Evolutionary conservation across 768 basidiomycete genomes (phyloP), one percentile per base, ranked within the genome.

Genomic region (Omphalotus guepiniiformis): DNA sequence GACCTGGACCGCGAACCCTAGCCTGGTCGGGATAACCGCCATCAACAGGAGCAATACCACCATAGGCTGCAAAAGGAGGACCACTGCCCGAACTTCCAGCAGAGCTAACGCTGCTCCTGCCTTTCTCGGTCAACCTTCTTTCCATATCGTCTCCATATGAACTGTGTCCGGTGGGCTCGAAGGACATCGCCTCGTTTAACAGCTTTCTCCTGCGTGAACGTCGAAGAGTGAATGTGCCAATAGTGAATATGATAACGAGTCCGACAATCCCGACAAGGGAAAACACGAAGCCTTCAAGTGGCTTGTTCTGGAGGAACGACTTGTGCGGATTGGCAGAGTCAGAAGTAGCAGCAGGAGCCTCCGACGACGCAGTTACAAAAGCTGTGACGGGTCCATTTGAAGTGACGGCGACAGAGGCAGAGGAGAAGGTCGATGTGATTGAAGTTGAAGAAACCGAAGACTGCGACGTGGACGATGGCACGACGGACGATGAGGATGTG

Each of bases 291-390:
- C 78, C 78, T 34, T 78, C 74, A n/a, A 82, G 67, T n/a, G 75
- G 68, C 62, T 80, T 84, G 63, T 88, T 83, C 49, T 79, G 63
- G 29, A 88, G 58, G 65, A 89, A 88, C 9, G 71, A 56, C 7
- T 61, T 55, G n/a, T 15, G 37, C 9, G 59, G 32, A 13, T 58
- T 39, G 2, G 63, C 15, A 18, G 52, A 12, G 1, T 59, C 21
- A 15, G 50, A 29, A 2, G 42, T 16, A 16, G 39, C 55, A 5
- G 57, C 22, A 15, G 69, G 50, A 2, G 65, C 26, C 2, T 63
- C 48, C 7, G 69, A 51, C 25, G 63, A 30, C 1, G 61, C 62
- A 28, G 61, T 58, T 3, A 68, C 36, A 39, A 59, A 44, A 5
- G 60, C 48, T 11, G 63, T 62, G 26, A 63, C 57, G 23, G 72